These are phyloP conservation scores for Aspergillus novoparasiticus DNA, from an alignment of 2,329 filamentous ascomycete genomes.

Conservation along the genomic window DNA sequence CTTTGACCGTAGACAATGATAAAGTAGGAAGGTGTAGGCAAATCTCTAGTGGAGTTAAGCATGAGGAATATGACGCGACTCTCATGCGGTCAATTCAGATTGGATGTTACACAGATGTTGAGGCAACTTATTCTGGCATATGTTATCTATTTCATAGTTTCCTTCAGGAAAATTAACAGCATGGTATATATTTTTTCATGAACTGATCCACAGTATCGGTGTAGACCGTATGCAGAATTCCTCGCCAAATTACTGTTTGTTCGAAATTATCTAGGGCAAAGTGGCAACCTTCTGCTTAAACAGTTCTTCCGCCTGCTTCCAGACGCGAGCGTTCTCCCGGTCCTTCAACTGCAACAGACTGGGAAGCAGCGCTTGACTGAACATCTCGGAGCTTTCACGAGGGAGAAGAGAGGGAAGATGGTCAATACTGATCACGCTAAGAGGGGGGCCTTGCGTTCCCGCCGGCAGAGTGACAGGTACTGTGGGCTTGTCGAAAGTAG, in stretches of 20 bases:
- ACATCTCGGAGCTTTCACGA: conserved; percentile 83
- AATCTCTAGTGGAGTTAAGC: too few relatives aligned
- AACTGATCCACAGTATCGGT: not conserved
- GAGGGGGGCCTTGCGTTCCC: conserved; percentile 59
- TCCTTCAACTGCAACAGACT: conserved; percentile 77
- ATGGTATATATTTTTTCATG: conserved; percentile 2
- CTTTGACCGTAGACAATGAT: too few relatives aligned
- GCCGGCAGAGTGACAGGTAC: conserved; percentile 63
- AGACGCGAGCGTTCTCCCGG: conserved; percentile 71
- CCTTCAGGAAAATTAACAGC: not conserved
- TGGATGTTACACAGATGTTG: not conserved
- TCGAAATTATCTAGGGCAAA: conserved; percentile 50
- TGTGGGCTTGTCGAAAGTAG: conserved; percentile 86
- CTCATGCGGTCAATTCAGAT: too few relatives aligned
- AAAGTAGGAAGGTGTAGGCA: too few relatives aligned
- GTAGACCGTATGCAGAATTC: not conserved
- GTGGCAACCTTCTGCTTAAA: conserved; percentile 80
- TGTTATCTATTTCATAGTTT: not conserved
- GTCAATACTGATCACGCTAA: conserved; percentile 86
- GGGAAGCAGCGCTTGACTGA: conserved; percentile 76
- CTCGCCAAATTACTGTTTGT: not conserved
- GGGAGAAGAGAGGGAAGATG: conserved; percentile 82
- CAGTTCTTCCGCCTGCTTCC: conserved; percentile 79
- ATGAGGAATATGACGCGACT: too few relatives aligned
- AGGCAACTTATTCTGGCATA: not conserved